These are phyloP conservation scores for Leccinum truebloodii DNA, from an alignment of 768 basidiomycete species.

Conservation along the genomic window DNA sequence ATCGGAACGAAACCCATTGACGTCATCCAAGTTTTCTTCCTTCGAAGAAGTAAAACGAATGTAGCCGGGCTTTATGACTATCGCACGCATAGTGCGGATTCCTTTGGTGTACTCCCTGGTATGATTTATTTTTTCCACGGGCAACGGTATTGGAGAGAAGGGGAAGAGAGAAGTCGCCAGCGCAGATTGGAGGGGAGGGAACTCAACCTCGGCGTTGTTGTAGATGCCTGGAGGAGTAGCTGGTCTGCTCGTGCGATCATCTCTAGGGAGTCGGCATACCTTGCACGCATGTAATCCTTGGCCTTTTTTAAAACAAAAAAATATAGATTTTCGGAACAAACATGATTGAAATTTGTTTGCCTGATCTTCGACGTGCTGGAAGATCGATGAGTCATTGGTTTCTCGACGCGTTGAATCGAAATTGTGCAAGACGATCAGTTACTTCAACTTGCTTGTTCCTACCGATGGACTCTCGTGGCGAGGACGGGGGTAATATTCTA, in stretches of 20 bases:
- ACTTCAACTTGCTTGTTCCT: not conserved
- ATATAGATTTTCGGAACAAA: not conserved
- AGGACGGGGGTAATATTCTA: not conserved
- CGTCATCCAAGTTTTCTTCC: constrained; percentile 18
- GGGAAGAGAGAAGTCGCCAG: not conserved
- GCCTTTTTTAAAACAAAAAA: not conserved
- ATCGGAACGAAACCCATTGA: constrained; percentile 3
- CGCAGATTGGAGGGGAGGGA: not conserved
- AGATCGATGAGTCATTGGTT: not conserved
- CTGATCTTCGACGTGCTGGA: not conserved
- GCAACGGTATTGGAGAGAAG: constrained; percentile 17
- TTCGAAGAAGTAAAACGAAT: not conserved
- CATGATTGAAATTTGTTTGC: not conserved
- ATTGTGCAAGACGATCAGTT: not conserved
- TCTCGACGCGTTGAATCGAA: not conserved
- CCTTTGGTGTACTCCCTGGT: constrained; percentile 23
- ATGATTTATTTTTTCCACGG: constrained; percentile 7
- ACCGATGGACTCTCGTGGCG: too few relatives aligned
- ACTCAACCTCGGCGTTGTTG: not conserved
- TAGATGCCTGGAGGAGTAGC: not conserved
- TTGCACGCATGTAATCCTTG: not conserved
- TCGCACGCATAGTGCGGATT: constrained; percentile 29
- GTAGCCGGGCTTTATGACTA: constrained; percentile 31
- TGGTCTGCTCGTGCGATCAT: not conserved
- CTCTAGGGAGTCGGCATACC: not conserved